Evolutionary conservation across 208 protist genomes (phyloP), one percentile per base, ranked within the genome.

Genomic region (Wallacemonas sp.): DNA sequence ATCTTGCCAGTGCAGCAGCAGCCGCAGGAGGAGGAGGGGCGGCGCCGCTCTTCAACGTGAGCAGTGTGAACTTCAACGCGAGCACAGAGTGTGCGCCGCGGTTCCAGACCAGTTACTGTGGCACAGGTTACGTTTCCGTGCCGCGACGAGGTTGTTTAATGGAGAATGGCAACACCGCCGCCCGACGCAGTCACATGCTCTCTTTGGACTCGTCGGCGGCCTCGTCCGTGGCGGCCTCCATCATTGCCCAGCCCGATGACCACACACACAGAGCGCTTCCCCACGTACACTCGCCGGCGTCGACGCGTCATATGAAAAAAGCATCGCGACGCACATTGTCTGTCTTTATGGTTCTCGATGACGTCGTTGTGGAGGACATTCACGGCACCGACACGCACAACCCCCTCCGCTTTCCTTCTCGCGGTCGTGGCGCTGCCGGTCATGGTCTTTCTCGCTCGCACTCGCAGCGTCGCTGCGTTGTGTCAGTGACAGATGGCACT

Each of bases 341-440:
- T 8, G 51, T 58, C 15, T 58, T 58, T 38, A 58, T 58, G 51
- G 22, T 58, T 3, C 24, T 58, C 22, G 51, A 58, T 9, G 51
- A 58, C 30, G 51, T 21, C 2, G 24, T 14, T 26, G n/a, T n/a
- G 8, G 51, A 33, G 17, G 51, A 33, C 17, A 14, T 26, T 8
- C 15, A 11, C 30, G 30, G 9, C n/a, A 34, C 51, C 12, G 51
- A 33, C 4, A 9, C 17, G 24, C 51, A 58, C 30, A 8, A 58
- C 28, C 51, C 51, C 4, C 5, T 58, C 5, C 51, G 51, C 24
- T 58, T 58, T 2, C 30, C 30, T 5, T 4, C 15, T 4, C 51
- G 51, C 51, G 22, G 51, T 19, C 28, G 51, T 39, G 30, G 51
- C 31, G 41, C 15, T 8, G 51, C n/a, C 51, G 30, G 30, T 31